phyloP scores from a whole-genome alignment of 495 filamentous ascomycete species.

The Talaromyces liani region DNA sequence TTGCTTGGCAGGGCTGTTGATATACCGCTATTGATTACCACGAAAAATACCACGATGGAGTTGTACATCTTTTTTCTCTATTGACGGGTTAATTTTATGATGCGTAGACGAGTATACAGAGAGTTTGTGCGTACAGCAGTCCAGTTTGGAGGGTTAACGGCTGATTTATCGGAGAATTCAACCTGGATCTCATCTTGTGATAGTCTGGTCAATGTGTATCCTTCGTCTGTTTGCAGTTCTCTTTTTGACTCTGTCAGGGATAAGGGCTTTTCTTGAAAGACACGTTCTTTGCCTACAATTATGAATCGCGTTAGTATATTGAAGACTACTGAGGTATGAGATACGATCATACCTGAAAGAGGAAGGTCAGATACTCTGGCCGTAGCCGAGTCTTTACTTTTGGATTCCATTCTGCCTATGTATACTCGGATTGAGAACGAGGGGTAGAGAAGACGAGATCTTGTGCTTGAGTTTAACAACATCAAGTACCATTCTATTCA shows the following conservation, averaged over 20 bases:
- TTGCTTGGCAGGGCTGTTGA: conserved; percentile 62
- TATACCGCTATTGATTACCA: conserved; percentile 68
- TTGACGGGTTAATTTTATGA: background rate
- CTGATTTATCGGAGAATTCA: conserved; percentile 23
- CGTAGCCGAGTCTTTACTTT: background rate
- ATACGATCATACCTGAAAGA: background rate
- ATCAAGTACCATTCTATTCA: background rate
- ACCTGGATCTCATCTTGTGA: conserved; percentile 21
- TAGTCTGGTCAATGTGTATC: conserved; percentile 18
- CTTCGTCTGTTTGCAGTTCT: background rate
- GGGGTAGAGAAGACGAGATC: background rate
- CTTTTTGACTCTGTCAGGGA: background rate
- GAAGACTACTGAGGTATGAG: background rate
- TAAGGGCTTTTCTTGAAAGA: background rate
- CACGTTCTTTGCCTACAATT: background rate
- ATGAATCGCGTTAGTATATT: background rate
- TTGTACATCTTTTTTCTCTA: conserved; percentile 52
- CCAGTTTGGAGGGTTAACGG: conserved; percentile 25
- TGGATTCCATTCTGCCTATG: background rate
- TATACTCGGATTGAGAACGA: background rate
- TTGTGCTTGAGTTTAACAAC: background rate
- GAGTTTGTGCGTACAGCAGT: conserved; percentile 17
- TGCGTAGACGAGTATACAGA: background rate
- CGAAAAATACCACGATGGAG: conserved; percentile 45
- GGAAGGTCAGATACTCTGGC: background rate